A percentile compares a stretch with the other conserved stretches of the same genome.
phyloP scores from a whole-genome alignment of 108 stramenopile genomes.

The Nitzschia inconspicua region DNA sequence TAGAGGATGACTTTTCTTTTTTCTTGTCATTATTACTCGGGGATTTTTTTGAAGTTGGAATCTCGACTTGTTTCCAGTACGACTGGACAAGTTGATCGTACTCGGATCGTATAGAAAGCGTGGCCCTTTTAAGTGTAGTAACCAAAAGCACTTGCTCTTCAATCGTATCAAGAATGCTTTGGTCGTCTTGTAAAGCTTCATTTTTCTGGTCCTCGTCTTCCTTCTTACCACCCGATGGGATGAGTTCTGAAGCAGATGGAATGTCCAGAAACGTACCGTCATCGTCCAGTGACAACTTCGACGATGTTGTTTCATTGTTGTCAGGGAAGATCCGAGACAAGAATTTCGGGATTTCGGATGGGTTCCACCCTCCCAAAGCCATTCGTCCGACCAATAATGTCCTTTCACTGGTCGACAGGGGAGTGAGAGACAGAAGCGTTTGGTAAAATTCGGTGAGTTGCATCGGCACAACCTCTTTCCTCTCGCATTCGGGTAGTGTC shows the following conservation, averaged over 20 bases:
- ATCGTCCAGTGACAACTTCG: not conserved
- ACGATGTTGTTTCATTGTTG: no score
- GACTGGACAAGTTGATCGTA: constrained; percentile 5
- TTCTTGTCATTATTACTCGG: no score
- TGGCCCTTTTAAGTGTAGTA: not conserved
- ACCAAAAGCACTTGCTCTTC: no score
- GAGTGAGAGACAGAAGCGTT: not conserved
- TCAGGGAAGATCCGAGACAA: constrained; percentile 6
- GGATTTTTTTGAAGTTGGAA: not conserved
- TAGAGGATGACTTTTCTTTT: no score
- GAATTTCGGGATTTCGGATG: constrained; percentile 19
- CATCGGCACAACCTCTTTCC: not conserved
- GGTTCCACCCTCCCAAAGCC: constrained; percentile 20
- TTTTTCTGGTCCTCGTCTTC: not conserved
- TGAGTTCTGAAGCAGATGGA: not conserved
- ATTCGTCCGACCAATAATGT: constrained; percentile 18
- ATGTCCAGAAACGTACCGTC: constrained; percentile 9
- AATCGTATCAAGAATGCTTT: not conserved
- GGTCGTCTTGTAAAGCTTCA: not conserved
- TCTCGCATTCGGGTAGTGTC: constrained; percentile 5
- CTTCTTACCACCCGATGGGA: not conserved
- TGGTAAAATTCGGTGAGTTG: constrained; percentile 9
- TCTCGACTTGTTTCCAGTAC: constrained; percentile 12
- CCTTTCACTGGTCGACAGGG: constrained; percentile 17
- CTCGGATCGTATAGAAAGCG: not conserved